A percentile compares a stretch with the other conserved stretches of the same genome.
Evolutionary conservation across 306 rosid species (phyloP).

Genomic region (Trichosanthes truncata): DNA sequence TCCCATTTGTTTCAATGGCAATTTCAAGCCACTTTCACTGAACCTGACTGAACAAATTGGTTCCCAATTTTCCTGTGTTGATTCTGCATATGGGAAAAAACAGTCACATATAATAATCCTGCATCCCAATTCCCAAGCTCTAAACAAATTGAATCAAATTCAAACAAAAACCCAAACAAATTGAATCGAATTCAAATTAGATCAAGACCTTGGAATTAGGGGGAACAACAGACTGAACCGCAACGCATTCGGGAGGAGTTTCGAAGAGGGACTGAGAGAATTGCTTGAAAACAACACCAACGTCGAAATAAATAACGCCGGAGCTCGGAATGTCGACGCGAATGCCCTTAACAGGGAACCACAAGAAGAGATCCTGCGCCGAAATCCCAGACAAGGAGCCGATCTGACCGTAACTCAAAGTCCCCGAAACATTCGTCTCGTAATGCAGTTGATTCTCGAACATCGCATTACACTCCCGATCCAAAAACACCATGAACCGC

Average conservation of each 20-base stretch:
- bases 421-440: constrained; percentile 63
- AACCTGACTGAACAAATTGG: background rate
- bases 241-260: constrained; percentile 61
- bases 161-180: background rate
- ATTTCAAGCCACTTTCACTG: constrained; percentile 1
- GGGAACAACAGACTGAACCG: constrained; percentile 12
- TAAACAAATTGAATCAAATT: background rate
- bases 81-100: background rate
- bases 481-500: constrained; percentile 44
- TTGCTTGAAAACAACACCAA: constrained; percentile 59
- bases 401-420: constrained; percentile 51
- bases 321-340: constrained; percentile 76
- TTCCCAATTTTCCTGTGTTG: constrained; percentile 7
- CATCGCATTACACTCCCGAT: constrained; percentile 80
- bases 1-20: background rate
- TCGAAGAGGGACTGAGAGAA: constrained; percentile 73
- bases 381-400: constrained; percentile 46
- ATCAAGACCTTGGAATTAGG: constrained; percentile 23
- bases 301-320: constrained; percentile 74
- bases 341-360: constrained; percentile 72
- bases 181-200: too few species aligned
- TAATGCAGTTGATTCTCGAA: constrained; percentile 80
- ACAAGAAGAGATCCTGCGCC: constrained; percentile 76
- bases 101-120: background rate
- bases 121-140: background rate